Evolutionary conservation across 768 basidiomycete genomes (phyloP).

Genomic region (Naganishia onofrii): DNA sequence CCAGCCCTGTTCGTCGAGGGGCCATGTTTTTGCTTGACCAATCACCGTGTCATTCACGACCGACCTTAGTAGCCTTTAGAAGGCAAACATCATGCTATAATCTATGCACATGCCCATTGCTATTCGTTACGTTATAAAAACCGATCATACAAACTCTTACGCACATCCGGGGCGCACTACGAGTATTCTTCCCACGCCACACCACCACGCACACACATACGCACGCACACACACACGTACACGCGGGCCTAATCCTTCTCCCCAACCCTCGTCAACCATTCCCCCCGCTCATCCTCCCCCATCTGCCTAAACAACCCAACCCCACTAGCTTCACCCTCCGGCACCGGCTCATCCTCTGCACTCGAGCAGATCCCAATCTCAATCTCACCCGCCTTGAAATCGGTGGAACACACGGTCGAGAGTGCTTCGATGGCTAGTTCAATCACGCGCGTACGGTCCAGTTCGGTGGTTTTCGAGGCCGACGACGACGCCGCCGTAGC

Average conservation of each 20-base stretch:
- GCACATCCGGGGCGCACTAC: no score
- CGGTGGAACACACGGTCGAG: slow-evolving; percentile 89
- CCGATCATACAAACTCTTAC: background rate
- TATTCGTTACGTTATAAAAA: background rate
- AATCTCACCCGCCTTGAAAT: slow-evolving; percentile 92
- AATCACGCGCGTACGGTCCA: slow-evolving; percentile 75
- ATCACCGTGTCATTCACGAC: no score
- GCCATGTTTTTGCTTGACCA: no score
- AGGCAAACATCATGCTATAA: background rate
- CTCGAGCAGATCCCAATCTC: slow-evolving; percentile 90
- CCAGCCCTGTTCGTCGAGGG: no score
- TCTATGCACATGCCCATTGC: slow-evolving; percentile 6
- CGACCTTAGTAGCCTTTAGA: no score
- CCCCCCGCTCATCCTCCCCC: slow-evolving; percentile 53
- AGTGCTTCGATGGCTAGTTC: slow-evolving; percentile 95
- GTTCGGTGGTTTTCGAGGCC: slow-evolving; percentile 72
- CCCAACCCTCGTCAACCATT: slow-evolving; percentile 53
- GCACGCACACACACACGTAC: no score
- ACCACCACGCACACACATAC: no score
- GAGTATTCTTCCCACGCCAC: no score
- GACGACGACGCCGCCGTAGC: no score
- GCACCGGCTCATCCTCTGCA: slow-evolving; percentile 63
- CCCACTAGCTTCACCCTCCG: slow-evolving; percentile 40
- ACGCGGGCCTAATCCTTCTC: slow-evolving; percentile 52
- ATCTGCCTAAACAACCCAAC: slow-evolving; percentile 52